Evolutionary conservation across 495 filamentous ascomycete genomes (phyloP), one percentile per base, ranked within the genome.

Genomic region (Penicillium coprophilum): DNA sequence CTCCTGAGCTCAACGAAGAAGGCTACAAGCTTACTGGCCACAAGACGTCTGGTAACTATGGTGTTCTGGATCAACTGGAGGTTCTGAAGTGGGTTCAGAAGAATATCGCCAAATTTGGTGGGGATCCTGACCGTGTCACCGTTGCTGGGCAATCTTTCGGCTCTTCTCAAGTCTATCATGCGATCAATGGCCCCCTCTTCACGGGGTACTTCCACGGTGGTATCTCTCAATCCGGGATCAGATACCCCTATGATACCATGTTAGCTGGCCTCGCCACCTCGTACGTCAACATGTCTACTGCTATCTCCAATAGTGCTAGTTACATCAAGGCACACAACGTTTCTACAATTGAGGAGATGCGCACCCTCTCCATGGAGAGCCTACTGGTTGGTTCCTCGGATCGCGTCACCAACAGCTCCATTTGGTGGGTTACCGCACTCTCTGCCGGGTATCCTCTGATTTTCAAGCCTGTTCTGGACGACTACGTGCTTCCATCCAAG

Each of bases 21-120:
- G 60, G 59, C 15, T 53, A 55, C n/a, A 19, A 45, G 15, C 43
- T 50, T 11, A 62, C 56, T 20, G 71, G 66, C 20, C 67, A 79
- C 59, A 77, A 78, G 21, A 77, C 80, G 40, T 70, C 87, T n/a
- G 66, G 66, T n/a, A 69, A 64, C 50, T 66, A 64, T 41, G 68
- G 62, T 19, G 27, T 68, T 6, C 56, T 66, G 9, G 65, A 71
- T 44, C 60, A 60, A 21, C 50, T 61, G 23, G 59, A 56, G 6
- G 61, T 59, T 23, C 71, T 85, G 12, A 72, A 84, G 64, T 86
- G 81, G 76, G 77, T 82, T 12, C 71, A 77, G 31, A 73, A 76
- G 51, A 80, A 81, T 56, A 81, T 81, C 63, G 69, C 63, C 20
- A 49, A 74, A 8, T 89, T 89, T 45, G 86, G 84, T 50, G 86